Percentiles rank a stretch among this genome's conserved stretches.
Evolutionary conservation across 805 yeast species (phyloP).

Genomic region (Barnettozyma botsteinii): DNA sequence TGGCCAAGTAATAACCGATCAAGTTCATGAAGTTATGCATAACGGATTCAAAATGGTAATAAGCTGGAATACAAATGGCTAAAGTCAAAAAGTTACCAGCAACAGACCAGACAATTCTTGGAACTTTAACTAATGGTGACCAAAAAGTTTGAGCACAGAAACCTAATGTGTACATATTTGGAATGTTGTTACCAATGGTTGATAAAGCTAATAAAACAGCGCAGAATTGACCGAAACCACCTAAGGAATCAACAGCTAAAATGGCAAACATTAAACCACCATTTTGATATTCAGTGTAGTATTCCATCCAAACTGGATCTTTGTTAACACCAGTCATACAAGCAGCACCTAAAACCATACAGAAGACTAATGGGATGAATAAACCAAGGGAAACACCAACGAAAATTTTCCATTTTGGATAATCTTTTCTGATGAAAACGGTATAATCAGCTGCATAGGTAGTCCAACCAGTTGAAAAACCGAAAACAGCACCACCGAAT

Average conservation of each 20-base stretch:
- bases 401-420: conserved; percentile 56
- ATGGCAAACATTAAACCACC: conserved; percentile 85
- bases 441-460: conserved; percentile 91
- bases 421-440: conserved; percentile 70
- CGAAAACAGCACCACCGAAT: conserved; percentile 78
- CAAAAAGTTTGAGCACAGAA: conserved; percentile 82
- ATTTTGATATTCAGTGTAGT: conserved; percentile 48
- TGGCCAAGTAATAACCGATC: conserved; percentile 86
- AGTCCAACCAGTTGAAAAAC: conserved; percentile 94
- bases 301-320: conserved; percentile 38
- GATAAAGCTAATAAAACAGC: conserved; percentile 80
- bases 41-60: conserved; percentile 63
- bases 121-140: conserved; percentile 67
- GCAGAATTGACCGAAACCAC: conserved; percentile 87
- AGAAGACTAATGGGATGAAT: conserved; percentile 61
- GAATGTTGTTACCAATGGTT: conserved; percentile 86
- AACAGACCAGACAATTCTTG: conserved; percentile 80
- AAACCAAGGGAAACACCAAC: conserved; percentile 59
- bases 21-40: conserved; percentile 87
- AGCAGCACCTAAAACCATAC: conserved; percentile 83
- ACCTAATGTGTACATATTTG: conserved; percentile 89
- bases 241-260: conserved; percentile 71
- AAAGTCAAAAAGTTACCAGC: conserved; percentile 69
- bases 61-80: conserved; percentile 87
- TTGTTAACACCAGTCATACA: conserved; percentile 61